A percentile compares a stretch with the other conserved stretches of the same genome.
Conservation (phyloP, 805 yeast genomes). For the Debaryomyces tyrocola region DNA sequence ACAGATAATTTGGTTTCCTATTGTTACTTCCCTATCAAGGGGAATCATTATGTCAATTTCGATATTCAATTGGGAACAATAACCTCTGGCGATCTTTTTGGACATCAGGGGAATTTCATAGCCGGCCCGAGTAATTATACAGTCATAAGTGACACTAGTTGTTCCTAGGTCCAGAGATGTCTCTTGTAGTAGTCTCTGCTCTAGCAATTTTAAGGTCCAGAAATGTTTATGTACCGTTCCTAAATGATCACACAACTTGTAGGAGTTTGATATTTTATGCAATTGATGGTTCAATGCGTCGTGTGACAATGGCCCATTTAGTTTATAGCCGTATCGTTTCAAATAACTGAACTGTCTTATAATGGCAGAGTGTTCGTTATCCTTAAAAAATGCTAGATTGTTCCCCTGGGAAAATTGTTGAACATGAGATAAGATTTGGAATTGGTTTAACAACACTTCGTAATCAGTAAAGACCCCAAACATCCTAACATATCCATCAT, state of each 20-base stretch:
- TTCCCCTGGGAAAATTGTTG: constrained; percentile 11
- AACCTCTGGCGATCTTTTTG: constrained; percentile 38
- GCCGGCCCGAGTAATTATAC: constrained; percentile 40
- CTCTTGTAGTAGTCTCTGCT: constrained; percentile 5
- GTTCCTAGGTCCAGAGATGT: neutral
- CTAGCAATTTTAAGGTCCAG: constrained; percentile 24
- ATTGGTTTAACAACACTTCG: constrained; percentile 34
- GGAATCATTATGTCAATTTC: constrained; percentile 43
- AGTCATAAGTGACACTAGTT: constrained; percentile 21
- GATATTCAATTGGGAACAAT: constrained; percentile 47
- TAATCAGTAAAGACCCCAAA: constrained; percentile 20
- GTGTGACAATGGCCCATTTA: constrained; percentile 29
- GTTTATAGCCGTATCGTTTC: constrained; percentile 32
- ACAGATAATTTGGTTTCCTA: constrained; percentile 49
- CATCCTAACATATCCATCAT: constrained; percentile 28
- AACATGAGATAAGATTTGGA: constrained; percentile 34
- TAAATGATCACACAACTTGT: constrained; percentile 13
- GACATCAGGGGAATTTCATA: constrained; percentile 17
- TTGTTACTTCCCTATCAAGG: constrained; percentile 16
- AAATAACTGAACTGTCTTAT: constrained; percentile 21
- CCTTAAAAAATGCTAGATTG: neutral
- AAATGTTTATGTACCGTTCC: constrained; percentile 14
- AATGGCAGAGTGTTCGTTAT: neutral
- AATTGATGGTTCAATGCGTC: constrained; percentile 15
- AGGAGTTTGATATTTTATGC: constrained; percentile 14